Base-by-base conservation (phyloP, 2,329 filamentous ascomycete species). In the Fusarium equiseti region DNA sequence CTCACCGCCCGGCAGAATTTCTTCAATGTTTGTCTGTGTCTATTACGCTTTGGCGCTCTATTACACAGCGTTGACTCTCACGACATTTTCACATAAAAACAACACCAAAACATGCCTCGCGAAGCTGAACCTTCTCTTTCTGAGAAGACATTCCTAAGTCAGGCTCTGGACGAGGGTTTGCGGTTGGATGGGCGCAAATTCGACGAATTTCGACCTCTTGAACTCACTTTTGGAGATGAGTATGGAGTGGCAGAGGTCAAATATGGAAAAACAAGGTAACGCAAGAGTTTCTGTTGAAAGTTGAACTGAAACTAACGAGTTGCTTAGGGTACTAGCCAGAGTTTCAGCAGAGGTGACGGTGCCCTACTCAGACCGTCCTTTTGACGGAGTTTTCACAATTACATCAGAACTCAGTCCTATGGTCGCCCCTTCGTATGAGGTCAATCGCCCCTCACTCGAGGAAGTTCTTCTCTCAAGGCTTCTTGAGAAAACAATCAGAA, bases 351-450 rank as follows among this genome's bases (percentile, higher is more conserved):
- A 97, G 82, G 92, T 98, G 67, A 92, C 92, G 13, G 90, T 92
- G 42, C 95, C 96, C 45, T 93, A 91, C 78, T 82, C 91, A 56
- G 95, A 98, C 82, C 91, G 95, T 70, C 95, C 95, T 64, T 97
- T 97, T 78, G 96, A 98, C 79, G 96, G 96, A 79, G 88, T 97
- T 80, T 98, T 98, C 84, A 94, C 91, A 74, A 98, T 98, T 78
- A 88, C 91, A 57, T 92, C 95, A 59, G 96, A 98, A 80, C 89
- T 99, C 75, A 94, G 92, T 68, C 94, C 95, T 51, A 97, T 98
- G 91, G 92, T 93, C 29, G 94, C 94, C 49, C 94, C 96, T 16
- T 91, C 92, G 35, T 97, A 97, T 81, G 95, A 98, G 81, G 89
- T 92, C 73, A 93, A 92, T 80, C 89, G 94, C 57, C 92, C 92